phyloP scores from a whole-genome alignment of 306 rosid species.

The Acmispon strigosus region DNA sequence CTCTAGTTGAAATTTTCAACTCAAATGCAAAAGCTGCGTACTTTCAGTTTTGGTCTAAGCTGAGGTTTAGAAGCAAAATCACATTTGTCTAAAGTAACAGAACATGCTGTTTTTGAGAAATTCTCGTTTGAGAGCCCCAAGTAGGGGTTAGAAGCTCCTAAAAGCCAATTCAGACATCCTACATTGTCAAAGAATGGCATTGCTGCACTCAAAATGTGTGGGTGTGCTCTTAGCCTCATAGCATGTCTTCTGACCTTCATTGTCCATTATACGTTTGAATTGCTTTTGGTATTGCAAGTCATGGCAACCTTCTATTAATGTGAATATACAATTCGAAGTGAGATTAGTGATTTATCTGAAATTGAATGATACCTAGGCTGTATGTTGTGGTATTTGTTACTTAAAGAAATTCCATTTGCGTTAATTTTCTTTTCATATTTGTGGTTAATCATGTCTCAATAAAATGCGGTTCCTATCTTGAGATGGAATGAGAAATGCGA shows the following conservation, averaged over 20 bases:
- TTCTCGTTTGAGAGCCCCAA: no score
- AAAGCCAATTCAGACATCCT: no score
- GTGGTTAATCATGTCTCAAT: background rate
- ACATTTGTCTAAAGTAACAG: no score
- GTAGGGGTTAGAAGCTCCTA: no score
- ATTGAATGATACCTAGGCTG: background rate
- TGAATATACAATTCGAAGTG: background rate
- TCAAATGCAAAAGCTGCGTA: no score
- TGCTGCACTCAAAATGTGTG: background rate
- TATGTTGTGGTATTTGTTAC: background rate
- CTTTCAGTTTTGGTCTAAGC: no score
- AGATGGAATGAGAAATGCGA: constrained; percentile 6
- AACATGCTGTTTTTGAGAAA: no score
- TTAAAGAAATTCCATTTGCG: background rate
- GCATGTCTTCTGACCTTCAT: background rate
- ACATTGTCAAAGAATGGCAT: background rate
- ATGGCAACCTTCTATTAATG: background rate
- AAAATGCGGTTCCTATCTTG: background rate
- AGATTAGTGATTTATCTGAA: background rate
- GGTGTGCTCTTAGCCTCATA: background rate
- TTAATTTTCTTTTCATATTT: background rate
- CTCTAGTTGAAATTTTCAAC: no score
- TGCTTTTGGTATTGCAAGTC: background rate
- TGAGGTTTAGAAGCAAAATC: no score
- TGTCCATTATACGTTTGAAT: background rate